A percentile compares a stretch with the other conserved stretches of the same genome.
Evolutionary conservation across 2,329 filamentous ascomycete species (phyloP).

Genomic region (Ophiostoma perfectum): DNA sequence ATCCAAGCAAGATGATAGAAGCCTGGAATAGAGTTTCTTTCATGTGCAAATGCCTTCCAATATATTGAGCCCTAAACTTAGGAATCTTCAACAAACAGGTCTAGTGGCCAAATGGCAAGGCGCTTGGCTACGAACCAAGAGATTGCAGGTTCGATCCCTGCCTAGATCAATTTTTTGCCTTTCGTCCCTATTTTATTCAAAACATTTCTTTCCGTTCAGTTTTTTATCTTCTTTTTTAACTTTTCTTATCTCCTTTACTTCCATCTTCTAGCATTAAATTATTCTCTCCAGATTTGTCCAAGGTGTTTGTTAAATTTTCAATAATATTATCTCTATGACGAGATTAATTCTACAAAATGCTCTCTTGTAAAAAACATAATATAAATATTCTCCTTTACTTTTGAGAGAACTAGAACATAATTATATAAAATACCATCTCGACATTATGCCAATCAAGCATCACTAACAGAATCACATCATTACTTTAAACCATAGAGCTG

Average conservation of each 20-base stretch:
- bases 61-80: background rate
- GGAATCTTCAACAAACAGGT: conserved; percentile 16
- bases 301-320: background rate
- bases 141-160: conserved; percentile 38
- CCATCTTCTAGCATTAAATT: too few species aligned
- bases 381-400: background rate
- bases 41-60: background rate
- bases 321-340: background rate
- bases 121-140: conserved; percentile 38
- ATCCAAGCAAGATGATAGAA: too few species aligned
- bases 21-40: too few species aligned
- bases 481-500: background rate
- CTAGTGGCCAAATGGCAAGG: conserved; percentile 35
- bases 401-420: too few species aligned
- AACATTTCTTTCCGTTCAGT: background rate
- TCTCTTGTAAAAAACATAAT: too few species aligned
- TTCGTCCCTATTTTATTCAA: background rate
- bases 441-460: too few species aligned
- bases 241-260: background rate
- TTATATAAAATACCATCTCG: too few species aligned
- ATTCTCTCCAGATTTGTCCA: too few species aligned
- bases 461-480: background rate
- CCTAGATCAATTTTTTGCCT: conserved; percentile 27
- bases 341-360: too few species aligned
- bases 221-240: background rate